These are phyloP conservation scores for Cadophora malorum DNA, from an alignment of 2,329 filamentous ascomycete species.

Conservation along the genomic window DNA sequence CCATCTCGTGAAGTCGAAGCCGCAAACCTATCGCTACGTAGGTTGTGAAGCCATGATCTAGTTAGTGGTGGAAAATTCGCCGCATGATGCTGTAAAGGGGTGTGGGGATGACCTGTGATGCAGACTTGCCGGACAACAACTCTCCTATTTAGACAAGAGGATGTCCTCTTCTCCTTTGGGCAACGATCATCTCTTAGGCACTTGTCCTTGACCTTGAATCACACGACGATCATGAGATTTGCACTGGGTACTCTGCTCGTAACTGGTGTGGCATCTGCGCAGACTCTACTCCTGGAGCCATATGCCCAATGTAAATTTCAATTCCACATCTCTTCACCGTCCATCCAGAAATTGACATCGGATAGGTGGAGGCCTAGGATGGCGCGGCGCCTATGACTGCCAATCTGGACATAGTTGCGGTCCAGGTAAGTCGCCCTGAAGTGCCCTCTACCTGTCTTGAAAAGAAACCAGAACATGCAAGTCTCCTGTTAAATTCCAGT, in stretches of 20 bases:
- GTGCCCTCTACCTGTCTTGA: no score
- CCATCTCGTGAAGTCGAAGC: neutral
- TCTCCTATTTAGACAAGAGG: neutral
- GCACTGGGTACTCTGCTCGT: neutral
- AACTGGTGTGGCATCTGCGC: neutral
- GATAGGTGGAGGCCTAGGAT: constrained; percentile 1
- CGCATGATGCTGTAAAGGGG: neutral
- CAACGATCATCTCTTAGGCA: neutral
- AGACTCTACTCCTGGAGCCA: neutral
- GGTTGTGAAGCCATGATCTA: neutral
- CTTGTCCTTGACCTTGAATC: no score
- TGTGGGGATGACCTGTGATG: neutral
- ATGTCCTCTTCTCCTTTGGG: neutral
- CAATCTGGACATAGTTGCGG: neutral
- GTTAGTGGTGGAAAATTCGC: constrained; percentile 6
- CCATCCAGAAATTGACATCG: neutral
- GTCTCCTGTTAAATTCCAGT: neutral
- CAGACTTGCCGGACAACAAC: neutral
- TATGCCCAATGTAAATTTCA: neutral
- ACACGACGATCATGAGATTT: neutral
- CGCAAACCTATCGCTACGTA: neutral
- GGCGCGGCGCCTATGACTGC: neutral
- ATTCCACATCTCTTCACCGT: neutral
- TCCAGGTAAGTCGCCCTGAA: neutral
- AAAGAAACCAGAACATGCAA: neutral